Conservation (phyloP, 768 basidiomycete species). For the Mycena maculata region DNA sequence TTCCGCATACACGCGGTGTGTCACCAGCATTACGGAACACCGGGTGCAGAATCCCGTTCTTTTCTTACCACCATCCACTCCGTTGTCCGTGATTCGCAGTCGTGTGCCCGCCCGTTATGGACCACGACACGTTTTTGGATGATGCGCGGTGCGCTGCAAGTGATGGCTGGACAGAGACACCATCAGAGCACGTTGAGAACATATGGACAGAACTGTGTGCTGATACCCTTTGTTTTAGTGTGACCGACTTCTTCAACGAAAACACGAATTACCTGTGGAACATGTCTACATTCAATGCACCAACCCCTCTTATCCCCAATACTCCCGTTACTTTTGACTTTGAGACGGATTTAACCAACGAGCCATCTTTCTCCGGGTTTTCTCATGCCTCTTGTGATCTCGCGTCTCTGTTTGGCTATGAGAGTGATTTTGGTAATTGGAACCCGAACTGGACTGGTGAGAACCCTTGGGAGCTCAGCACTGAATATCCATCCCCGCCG, state of each 20-base stretch:
- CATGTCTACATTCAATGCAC: neutral
- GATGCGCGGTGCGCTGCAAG: neutral
- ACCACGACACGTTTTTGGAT: slow-evolving; percentile 2
- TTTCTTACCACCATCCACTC: neutral
- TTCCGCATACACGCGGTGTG: too few relatives aligned
- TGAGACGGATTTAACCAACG: slow-evolving; percentile 1
- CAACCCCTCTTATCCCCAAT: neutral
- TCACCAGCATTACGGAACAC: neutral
- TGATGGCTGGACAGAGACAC: slow-evolving; percentile 2
- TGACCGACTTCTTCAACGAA: neutral
- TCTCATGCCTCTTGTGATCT: slow-evolving; percentile 1
- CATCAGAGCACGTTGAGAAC: neutral
- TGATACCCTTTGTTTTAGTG: slow-evolving; percentile 9
- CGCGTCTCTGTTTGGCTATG: neutral
- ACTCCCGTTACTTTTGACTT: neutral
- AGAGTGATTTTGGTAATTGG: slow-evolving; percentile 7
- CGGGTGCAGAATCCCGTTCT: neutral
- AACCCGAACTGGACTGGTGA: slow-evolving; percentile 7
- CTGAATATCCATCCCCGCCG: neutral
- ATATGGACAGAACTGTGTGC: neutral
- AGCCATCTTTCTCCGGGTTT: neutral
- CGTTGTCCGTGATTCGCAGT: neutral
- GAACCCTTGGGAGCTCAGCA: neutral
- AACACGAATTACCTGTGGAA: neutral
- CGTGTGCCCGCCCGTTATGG: slow-evolving; percentile 6